phyloP scores from a whole-genome alignment of 148 eudicot species.

The Chenopodium formosanum region DNA sequence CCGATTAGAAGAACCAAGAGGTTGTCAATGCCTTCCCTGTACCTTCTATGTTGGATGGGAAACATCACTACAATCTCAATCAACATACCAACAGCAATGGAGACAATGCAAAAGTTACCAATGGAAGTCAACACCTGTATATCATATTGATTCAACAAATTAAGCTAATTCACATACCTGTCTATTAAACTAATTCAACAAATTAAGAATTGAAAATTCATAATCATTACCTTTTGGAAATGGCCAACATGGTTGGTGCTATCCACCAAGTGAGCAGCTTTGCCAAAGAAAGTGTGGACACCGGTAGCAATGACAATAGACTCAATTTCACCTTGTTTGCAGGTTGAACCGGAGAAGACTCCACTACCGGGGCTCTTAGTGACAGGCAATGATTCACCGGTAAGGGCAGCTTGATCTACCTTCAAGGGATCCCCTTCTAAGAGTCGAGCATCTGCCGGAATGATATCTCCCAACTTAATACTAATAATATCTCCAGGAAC shows the following conservation, averaged over 20 bases:
- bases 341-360: conserved; percentile 77
- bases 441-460: conserved; percentile 85
- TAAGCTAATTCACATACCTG: too few species aligned
- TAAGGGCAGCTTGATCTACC: conserved; percentile 78
- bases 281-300: conserved; percentile 71
- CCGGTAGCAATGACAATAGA: conserved; percentile 82
- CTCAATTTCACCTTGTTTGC: conserved; percentile 80
- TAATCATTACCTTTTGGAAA: conserved; percentile 50
- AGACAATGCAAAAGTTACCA: conserved; percentile 79
- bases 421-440: conserved; percentile 73
- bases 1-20: conserved; percentile 80
- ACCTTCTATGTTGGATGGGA: conserved; percentile 54
- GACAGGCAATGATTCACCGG: conserved; percentile 75
- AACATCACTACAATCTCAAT: conserved; percentile 72
- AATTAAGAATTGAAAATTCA: too few species aligned
- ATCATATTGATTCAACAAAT: not conserved
- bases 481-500: conserved; percentile 80
- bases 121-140: conserved; percentile 61
- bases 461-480: conserved; percentile 73
- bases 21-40: conserved; percentile 76
- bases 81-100: conserved; percentile 59
- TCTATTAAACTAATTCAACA: too few species aligned
- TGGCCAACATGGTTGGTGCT: conserved; percentile 74
- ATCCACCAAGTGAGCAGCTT: conserved; percentile 81
- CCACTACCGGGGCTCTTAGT: conserved; percentile 54